phyloP scores from a whole-genome alignment of 2,329 filamentous ascomycete genomes.

The Hypoxylon sp. region DNA sequence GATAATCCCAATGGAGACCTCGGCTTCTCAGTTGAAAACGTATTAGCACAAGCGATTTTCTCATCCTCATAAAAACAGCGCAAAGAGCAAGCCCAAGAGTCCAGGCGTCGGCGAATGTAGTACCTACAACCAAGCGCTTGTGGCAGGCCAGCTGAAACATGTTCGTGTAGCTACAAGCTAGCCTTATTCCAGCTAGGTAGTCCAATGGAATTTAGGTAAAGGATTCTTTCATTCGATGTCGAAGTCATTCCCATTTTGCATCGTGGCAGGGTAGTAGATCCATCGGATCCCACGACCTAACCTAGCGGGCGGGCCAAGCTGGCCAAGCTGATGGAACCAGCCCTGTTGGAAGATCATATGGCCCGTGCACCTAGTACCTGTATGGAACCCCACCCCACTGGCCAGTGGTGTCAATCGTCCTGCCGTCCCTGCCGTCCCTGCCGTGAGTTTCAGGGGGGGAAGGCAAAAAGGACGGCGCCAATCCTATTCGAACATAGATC shows the following conservation, averaged over 20 bases:
- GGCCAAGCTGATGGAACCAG: not conserved
- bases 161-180: not conserved
- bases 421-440: too few species aligned
- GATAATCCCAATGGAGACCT: not conserved
- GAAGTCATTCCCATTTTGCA: not conserved
- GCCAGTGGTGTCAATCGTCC: constrained; percentile 4
- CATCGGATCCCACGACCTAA: not conserved
- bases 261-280: not conserved
- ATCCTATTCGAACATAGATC: constrained; percentile 9
- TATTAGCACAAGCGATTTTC: not conserved
- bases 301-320: not conserved
- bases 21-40: not conserved
- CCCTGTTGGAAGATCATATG: not conserved
- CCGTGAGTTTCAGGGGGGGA: constrained; percentile 1
- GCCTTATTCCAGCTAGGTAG: not conserved
- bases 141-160: not conserved
- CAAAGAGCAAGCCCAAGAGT: not conserved
- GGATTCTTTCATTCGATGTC: not conserved
- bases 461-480: not conserved
- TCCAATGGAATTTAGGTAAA: not conserved
- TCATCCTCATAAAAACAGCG: not conserved
- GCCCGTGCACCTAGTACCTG: not conserved
- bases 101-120: not conserved
- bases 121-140: not conserved
- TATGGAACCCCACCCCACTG: too few species aligned